Evolutionary conservation across 805 yeast species (phyloP).

Genomic region (Candida pini): DNA sequence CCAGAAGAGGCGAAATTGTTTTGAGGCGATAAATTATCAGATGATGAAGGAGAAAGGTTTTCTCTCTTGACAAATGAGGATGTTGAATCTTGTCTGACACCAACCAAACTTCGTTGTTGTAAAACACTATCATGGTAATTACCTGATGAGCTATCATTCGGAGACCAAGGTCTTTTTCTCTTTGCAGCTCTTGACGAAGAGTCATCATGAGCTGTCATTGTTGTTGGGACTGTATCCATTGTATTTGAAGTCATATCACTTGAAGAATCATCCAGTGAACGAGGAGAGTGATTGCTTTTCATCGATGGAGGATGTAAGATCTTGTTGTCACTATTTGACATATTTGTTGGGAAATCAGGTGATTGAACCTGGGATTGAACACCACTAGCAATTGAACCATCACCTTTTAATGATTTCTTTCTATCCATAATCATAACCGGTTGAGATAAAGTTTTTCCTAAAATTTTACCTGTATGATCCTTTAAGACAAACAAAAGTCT

Average conservation of each 20-base stretch:
- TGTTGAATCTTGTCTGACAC: constrained; percentile 15
- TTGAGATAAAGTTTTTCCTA: constrained; percentile 67
- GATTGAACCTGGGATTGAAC: constrained; percentile 5
- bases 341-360: constrained; percentile 4
- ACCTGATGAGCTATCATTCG: constrained; percentile 18
- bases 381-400: constrained; percentile 38
- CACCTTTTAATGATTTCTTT: constrained; percentile 55
- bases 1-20: constrained; percentile 26
- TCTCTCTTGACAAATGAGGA: constrained; percentile 20
- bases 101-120: constrained; percentile 17
- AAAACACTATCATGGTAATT: constrained; percentile 21
- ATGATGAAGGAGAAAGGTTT: constrained; percentile 25
- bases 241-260: constrained; percentile 20
- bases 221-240: constrained; percentile 3
- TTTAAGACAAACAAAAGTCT: constrained; percentile 62
- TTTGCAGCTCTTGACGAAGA: constrained; percentile 16
- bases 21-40: constrained; percentile 29
- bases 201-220: constrained; percentile 8
- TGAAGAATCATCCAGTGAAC: constrained; percentile 31
- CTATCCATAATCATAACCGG: constrained; percentile 92
- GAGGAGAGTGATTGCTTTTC: constrained; percentile 15
- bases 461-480: constrained; percentile 51
- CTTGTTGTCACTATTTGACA: constrained; percentile 5
- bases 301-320: constrained; percentile 2
- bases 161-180: constrained; percentile 30